Percentiles rank a stretch among this genome's conserved stretches.
Conservation (phyloP, 2,329 filamentous ascomycete genomes). For the Colletotrichum camelliae region DNA sequence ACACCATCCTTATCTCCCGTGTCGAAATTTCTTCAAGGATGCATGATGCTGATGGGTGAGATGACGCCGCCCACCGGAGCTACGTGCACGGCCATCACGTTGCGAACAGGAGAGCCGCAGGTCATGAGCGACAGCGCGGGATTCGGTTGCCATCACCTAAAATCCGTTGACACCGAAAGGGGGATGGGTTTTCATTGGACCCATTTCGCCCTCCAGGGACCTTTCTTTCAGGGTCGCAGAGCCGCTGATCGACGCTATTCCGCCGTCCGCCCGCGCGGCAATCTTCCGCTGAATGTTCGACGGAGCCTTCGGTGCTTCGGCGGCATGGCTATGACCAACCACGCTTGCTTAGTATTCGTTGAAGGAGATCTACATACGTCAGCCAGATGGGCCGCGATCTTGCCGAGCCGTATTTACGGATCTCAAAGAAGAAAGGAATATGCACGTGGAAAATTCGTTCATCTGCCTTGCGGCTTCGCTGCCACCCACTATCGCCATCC, state of each 20-base stretch:
- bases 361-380: conserved; percentile 2
- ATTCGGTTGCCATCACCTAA: neutral
- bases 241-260: conserved; percentile 14
- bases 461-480: neutral
- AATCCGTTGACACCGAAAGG: neutral
- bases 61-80: neutral
- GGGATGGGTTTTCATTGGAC: neutral
- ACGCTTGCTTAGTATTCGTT: neutral
- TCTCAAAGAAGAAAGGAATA: neutral
- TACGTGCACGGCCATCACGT: neutral
- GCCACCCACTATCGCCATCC: neutral
- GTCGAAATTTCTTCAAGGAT: neutral
- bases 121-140: neutral
- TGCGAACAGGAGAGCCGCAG: neutral
- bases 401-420: conserved; percentile 1
- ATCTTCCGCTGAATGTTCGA: neutral
- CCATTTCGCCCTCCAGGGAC: neutral
- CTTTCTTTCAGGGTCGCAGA: neutral
- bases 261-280: neutral
- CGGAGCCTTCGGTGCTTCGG: neutral
- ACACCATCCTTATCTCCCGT: neutral
- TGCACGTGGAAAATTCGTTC: neutral
- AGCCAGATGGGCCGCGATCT: neutral
- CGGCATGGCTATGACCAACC: neutral
- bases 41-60: neutral